Conservation (phyloP, 2,329 filamentous ascomycete species). For the Paraphoma chrysanthemicola region DNA sequence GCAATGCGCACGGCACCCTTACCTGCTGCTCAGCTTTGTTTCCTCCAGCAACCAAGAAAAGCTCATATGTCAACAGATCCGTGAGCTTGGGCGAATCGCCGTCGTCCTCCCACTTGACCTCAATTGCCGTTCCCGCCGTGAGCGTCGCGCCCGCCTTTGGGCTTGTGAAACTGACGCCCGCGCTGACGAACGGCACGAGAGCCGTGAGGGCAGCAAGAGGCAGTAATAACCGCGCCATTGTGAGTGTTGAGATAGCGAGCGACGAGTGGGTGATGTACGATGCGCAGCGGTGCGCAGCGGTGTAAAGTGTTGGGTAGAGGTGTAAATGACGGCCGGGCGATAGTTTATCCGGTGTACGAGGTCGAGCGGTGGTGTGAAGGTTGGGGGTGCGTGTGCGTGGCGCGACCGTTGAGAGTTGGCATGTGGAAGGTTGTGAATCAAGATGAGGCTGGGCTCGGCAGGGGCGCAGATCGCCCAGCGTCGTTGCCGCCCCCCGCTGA, state of each 20-base stretch:
- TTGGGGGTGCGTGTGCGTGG: neutral
- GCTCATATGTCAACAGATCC: slow-evolving; percentile 61
- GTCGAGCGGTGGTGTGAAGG: neutral
- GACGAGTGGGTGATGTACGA: slow-evolving; percentile 5
- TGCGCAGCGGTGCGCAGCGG: neutral
- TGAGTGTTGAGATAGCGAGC: slow-evolving; percentile 25
- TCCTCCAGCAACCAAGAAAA: slow-evolving; percentile 68
- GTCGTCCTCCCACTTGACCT: slow-evolving; percentile 64
- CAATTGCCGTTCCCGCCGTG: slow-evolving; percentile 58
- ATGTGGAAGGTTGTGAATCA: slow-evolving; percentile 21
- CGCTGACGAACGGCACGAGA: slow-evolving; percentile 53
- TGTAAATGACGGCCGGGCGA: neutral
- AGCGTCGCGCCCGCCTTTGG: slow-evolving; percentile 61
- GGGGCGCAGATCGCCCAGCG: too few species aligned
- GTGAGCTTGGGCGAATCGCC: slow-evolving; percentile 58
- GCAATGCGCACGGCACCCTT: slow-evolving; percentile 17
- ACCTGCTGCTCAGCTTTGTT: slow-evolving; percentile 59
- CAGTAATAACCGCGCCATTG: slow-evolving; percentile 37
- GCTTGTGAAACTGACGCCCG: slow-evolving; percentile 62
- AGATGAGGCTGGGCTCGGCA: slow-evolving; percentile 19
- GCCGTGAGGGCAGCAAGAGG: slow-evolving; percentile 41
- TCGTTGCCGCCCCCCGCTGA: too few species aligned
- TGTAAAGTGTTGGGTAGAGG: neutral
- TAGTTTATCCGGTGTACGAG: neutral
- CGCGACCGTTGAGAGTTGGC: neutral